These are phyloP conservation scores for Hymenoscyphus fraxineus DNA, from an alignment of 2,329 filamentous ascomycete genomes.

Conservation along the genomic window DNA sequence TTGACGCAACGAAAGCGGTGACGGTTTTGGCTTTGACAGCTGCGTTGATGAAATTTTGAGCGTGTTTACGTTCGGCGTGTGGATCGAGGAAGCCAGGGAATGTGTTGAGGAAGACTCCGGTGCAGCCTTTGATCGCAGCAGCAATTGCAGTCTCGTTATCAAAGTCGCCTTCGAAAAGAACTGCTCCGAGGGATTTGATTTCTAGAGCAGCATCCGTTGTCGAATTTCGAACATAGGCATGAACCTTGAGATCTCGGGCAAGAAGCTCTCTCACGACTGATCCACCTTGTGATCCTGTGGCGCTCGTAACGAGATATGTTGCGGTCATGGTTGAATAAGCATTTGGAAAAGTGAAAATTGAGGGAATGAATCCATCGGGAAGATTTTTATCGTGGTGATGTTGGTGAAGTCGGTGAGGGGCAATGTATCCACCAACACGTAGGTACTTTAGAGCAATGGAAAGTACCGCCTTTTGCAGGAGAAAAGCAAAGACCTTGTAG, in stretches of 20 bases:
- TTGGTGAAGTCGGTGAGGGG: not conserved
- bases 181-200: constrained; percentile 15
- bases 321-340: not conserved
- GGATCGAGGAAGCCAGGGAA: constrained; percentile 11
- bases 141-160: constrained; percentile 11
- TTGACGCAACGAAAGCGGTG: constrained; percentile 14
- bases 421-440: not conserved
- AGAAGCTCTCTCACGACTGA: constrained; percentile 16
- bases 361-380: not conserved
- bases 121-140: constrained; percentile 30
- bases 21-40: constrained; percentile 13
- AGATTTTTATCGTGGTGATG: not conserved
- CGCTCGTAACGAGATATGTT: constrained; percentile 25
- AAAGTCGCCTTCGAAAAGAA: constrained; percentile 19
- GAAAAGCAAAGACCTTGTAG: not conserved
- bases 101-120: constrained; percentile 22
- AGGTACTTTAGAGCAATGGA: not conserved
- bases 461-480: not conserved
- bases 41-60: constrained; percentile 15
- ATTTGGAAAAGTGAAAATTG: not conserved
- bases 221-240: constrained; percentile 19
- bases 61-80: constrained; percentile 12
- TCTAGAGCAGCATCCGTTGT: constrained; percentile 4
- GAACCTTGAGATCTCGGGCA: constrained; percentile 6
- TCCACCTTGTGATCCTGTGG: constrained; percentile 19